Base-by-base conservation (phyloP, 495 filamentous ascomycete species). In the Xylaria scruposa region DNA sequence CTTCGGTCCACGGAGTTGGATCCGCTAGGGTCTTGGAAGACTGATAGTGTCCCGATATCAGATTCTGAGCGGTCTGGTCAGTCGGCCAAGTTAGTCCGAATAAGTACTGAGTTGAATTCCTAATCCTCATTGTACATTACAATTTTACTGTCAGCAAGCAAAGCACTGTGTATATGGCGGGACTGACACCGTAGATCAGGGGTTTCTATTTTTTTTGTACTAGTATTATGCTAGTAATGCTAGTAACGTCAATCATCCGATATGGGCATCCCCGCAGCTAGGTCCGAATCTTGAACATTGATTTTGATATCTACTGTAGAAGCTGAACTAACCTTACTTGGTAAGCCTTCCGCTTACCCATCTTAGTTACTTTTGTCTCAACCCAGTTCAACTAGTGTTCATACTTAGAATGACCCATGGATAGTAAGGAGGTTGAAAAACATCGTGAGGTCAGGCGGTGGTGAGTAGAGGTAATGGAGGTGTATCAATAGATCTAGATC, bases 1-100 rank as follows among this genome's bases (percentile, higher is more conserved):
- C 0, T 29, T 63, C 26, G 60, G 5, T 40, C 38, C 62, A 42
- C 33, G 62, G 62, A 65, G 17, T 65, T 29, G 62, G 62, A 49
- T 64, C 17, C 0, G 40, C 42, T 13, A 65, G 62, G 62, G 44
- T 49, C 24, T 26, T 13, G 29, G 24, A 29, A 17, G 7, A 10
- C 10, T 10, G 12, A 54, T 4, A 6, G 46, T n/a, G 8, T 49
- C 6, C 46, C 24, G 38, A 42, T 12, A 42, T 13, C 38, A 42
- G 38, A 26, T 8, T 21, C 24, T 29, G 9, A 13, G 53, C 15
- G 53, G 53, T 56, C 53, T 17, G 26, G 9, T 56, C 53, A 26
- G 9, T 56, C 53, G 53, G 53, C 19, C 12, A 56, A 31, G 3
- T 56, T 56, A 31, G 21, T 56, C 53, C 53, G 53, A 15, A 4